Evolutionary conservation across 2,329 filamentous ascomycete genomes (phyloP).

Genomic region (Blumeriella jaapii): DNA sequence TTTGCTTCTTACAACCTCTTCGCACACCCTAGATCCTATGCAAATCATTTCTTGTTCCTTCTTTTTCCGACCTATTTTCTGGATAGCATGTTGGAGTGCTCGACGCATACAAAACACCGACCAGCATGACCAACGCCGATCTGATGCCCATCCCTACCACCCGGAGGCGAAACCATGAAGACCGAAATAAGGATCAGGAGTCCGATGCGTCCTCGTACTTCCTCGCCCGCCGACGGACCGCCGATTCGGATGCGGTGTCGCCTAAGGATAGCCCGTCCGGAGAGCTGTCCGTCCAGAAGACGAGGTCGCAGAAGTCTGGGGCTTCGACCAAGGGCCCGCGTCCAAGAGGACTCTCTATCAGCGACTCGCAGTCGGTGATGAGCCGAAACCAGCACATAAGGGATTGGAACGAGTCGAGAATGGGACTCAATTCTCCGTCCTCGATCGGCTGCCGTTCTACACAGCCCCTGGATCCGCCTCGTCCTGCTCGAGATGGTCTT

Average conservation of each 20-base stretch:
- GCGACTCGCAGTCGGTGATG: slow-evolving; percentile 2
- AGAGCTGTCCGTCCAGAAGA: slow-evolving; percentile 1
- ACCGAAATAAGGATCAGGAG: slow-evolving; percentile 1
- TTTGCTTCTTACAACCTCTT: neutral
- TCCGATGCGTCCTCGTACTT: slow-evolving; percentile 6
- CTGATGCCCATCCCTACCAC: neutral
- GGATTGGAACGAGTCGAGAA: slow-evolving; percentile 15
- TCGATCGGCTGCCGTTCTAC: neutral
- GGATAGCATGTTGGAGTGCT: slow-evolving; percentile 6
- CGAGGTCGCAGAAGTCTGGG: slow-evolving; percentile 6
- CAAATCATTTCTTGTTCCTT: slow-evolving; percentile 8
- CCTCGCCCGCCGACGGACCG: slow-evolving; percentile 2
- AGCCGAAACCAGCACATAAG: slow-evolving; percentile 4
- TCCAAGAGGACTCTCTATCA: slow-evolving; percentile 1
- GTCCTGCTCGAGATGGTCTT: slow-evolving; percentile 38
- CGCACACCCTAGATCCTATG: slow-evolving; percentile 7
- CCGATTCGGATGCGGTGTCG: slow-evolving; percentile 3
- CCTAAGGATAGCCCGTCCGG: slow-evolving; percentile 1
- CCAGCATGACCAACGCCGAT: slow-evolving; percentile 6
- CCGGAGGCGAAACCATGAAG: neutral
- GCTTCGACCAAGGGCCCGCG: slow-evolving; percentile 2
- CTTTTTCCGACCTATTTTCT: slow-evolving; percentile 10
- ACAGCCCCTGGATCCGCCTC: slow-evolving; percentile 36
- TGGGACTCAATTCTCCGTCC: slow-evolving; percentile 1
- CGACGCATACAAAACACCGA: neutral